These are phyloP conservation scores for Saccharum spontaneum DNA, from an alignment of 176 grass and related monocot genomes.

Conservation along the genomic window DNA sequence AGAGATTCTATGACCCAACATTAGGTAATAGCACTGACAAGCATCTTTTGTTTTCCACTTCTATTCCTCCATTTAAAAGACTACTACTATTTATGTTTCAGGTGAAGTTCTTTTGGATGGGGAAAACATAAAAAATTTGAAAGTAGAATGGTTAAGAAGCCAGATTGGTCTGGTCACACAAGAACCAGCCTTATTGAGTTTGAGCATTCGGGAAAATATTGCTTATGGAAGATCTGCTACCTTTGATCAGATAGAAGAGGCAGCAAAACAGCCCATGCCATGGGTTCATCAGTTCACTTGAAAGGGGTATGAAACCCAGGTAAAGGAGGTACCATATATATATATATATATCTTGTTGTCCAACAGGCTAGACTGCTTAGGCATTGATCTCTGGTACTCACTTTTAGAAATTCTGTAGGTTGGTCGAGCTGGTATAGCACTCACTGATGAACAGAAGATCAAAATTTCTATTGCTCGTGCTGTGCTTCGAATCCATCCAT, in stretches of 20 bases:
- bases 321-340: constrained; percentile 28
- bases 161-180: constrained; percentile 99
- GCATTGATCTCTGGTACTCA: constrained; percentile 16
- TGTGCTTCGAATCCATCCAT: constrained; percentile 97
- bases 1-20: constrained; percentile 98
- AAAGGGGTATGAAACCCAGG: constrained; percentile 97
- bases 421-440: constrained; percentile 76
- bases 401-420: constrained; percentile 63
- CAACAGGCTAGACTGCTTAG: constrained; percentile 18
- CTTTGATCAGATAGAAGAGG: constrained; percentile 95
- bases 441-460: constrained; percentile 99
- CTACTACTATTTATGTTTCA: constrained; percentile 39
- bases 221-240: constrained; percentile 92
- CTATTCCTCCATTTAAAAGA: constrained; percentile 25
- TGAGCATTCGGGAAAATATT: constrained; percentile 98
- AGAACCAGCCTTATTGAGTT: constrained; percentile 92
- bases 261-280: constrained; percentile 99
- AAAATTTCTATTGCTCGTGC: constrained; percentile 98
- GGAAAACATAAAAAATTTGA: constrained; percentile 97
- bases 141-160: constrained; percentile 98
- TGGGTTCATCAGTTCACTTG: constrained; percentile 89
- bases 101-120: constrained; percentile 99
- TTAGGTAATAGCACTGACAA: constrained; percentile 64
- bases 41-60: constrained; percentile 7
- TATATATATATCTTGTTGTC: background rate